A percentile compares a stretch with the other conserved stretches of the same genome.
These are phyloP conservation scores for Phytophthora megakarya DNA, from an alignment of 352 stramenopile genomes.

Conservation along the genomic window DNA sequence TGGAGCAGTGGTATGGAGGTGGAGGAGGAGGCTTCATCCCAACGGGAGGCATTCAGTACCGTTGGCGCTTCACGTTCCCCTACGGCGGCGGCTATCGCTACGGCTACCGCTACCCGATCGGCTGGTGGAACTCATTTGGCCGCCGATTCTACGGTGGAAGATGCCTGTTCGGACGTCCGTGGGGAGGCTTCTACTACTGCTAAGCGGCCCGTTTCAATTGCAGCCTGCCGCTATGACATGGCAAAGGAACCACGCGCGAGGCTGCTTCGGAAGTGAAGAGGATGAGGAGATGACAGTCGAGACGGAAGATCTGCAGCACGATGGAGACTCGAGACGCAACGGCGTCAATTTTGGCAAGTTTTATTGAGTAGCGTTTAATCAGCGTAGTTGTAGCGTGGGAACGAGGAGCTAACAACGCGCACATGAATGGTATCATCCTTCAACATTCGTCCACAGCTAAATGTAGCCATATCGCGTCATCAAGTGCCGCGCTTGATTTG, in stretches of 20 bases:
- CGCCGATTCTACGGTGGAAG: slow-evolving; percentile 33
- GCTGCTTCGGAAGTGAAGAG: slow-evolving; percentile 9
- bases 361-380: slow-evolving; percentile 27
- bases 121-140: slow-evolving; percentile 45
- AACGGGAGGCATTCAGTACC: slow-evolving; percentile 37
- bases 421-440: slow-evolving; percentile 9
- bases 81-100: slow-evolving; percentile 32
- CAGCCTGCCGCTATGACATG: slow-evolving; percentile 20
- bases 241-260: slow-evolving; percentile 21
- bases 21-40: slow-evolving; percentile 38
- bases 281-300: background rate
- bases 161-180: slow-evolving; percentile 37
- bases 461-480: slow-evolving; percentile 21
- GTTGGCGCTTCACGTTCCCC: slow-evolving; percentile 39
- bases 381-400: slow-evolving; percentile 4
- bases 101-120: slow-evolving; percentile 47
- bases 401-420: slow-evolving; percentile 1
- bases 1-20: slow-evolving; percentile 29
- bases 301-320: background rate
- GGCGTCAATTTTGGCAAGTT: slow-evolving; percentile 17
- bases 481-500: slow-evolving; percentile 1
- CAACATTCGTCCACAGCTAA: slow-evolving; percentile 15
- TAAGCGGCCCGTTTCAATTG: slow-evolving; percentile 29
- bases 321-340: background rate
- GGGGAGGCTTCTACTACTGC: slow-evolving; percentile 47